These are phyloP conservation scores for Moelleriella libera DNA, from an alignment of 2,329 filamentous ascomycete species.

Conservation along the genomic window DNA sequence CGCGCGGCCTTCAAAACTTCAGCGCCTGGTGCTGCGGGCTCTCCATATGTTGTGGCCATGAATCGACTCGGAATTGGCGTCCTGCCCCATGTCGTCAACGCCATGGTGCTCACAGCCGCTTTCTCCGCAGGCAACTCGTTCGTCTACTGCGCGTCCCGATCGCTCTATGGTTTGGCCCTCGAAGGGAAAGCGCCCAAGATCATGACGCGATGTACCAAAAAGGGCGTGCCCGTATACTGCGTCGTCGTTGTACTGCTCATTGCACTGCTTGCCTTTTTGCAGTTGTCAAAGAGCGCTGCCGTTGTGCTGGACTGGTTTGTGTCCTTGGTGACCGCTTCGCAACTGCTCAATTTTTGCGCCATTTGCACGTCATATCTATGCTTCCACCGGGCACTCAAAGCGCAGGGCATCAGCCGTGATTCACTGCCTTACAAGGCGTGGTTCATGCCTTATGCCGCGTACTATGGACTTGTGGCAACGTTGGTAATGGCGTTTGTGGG, in stretches of 20 bases:
- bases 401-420: slow-evolving; percentile 53
- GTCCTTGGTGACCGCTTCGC: slow-evolving; percentile 54
- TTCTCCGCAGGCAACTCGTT: slow-evolving; percentile 53
- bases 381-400: slow-evolving; percentile 55
- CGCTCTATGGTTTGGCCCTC: slow-evolving; percentile 52
- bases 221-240: slow-evolving; percentile 62
- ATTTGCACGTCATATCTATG: slow-evolving; percentile 59
- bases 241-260: slow-evolving; percentile 53
- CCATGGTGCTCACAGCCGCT: slow-evolving; percentile 53
- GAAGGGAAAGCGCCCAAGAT: slow-evolving; percentile 52
- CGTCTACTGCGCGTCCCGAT: slow-evolving; percentile 52
- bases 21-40: slow-evolving; percentile 53
- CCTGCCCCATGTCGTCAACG: slow-evolving; percentile 60
- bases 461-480: slow-evolving; percentile 47
- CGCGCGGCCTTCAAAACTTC: slow-evolving; percentile 42
- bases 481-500: slow-evolving; percentile 61
- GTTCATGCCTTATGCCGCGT: slow-evolving; percentile 60
- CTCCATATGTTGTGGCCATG: slow-evolving; percentile 56
- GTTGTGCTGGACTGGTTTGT: slow-evolving; percentile 63
- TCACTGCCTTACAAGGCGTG: slow-evolving; percentile 56
- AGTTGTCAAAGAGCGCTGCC: slow-evolving; percentile 50
- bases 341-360: slow-evolving; percentile 58
- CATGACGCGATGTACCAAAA: slow-evolving; percentile 44
- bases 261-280: slow-evolving; percentile 58
- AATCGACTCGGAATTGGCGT: slow-evolving; percentile 46